Conservation (phyloP, 2,329 filamentous ascomycete genomes). For the Ambrosiella xylebori region DNA sequence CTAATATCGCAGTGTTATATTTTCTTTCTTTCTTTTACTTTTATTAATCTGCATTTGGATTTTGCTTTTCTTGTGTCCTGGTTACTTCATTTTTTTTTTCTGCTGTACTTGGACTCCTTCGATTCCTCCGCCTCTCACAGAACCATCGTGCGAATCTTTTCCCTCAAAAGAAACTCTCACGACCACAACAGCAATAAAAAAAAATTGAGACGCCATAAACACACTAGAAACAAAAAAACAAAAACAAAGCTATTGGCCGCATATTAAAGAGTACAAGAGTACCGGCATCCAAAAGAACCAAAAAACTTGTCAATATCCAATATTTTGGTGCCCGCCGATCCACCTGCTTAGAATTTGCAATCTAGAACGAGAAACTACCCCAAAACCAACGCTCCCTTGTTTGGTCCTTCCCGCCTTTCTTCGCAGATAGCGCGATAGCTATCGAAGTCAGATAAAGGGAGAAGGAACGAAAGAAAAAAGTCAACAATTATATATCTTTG, state of each 20-base stretch:
- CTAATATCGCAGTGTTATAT: not conserved
- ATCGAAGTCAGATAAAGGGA: not conserved
- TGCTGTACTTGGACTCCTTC: not conserved
- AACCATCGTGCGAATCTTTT: not conserved
- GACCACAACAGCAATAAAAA: no score
- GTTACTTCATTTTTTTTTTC: not conserved
- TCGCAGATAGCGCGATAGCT: not conserved
- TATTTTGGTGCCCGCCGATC: not conserved
- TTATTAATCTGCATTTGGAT: no score
- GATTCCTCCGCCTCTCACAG: not conserved
- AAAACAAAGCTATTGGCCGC: not conserved
- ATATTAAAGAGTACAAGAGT: not conserved
- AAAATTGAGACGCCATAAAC: not conserved
- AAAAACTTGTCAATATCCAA: no score
- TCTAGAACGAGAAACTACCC: not conserved
- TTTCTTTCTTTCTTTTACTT: not conserved
- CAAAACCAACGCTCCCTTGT: not conserved
- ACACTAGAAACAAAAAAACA: not conserved
- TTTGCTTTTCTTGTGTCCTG: not conserved
- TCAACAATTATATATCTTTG: not conserved
- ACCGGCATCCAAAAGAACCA: not conserved
- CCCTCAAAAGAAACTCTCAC: not conserved
- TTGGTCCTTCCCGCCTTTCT: not conserved
- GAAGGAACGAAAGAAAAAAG: not conserved
- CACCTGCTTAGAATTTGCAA: not conserved